phyloP scores from a whole-genome alignment of 139 green algal species.

The Trebouxia sp. region DNA sequence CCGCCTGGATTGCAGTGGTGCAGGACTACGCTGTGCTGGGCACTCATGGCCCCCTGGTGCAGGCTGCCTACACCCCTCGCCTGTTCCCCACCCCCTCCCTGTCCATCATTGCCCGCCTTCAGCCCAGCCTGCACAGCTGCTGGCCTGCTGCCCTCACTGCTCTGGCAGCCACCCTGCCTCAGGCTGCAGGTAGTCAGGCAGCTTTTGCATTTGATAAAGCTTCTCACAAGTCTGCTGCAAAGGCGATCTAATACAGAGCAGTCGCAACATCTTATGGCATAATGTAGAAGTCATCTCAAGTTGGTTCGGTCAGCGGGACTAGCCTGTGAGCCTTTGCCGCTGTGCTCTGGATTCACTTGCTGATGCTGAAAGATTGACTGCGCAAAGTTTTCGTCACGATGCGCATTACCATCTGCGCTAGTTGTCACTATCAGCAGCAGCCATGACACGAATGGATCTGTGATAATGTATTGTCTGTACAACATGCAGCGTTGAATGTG shows the following conservation, averaged over 20 bases:
- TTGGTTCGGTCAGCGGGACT: no score
- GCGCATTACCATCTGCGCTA: no score
- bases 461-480: no score
- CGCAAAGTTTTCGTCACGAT: no score
- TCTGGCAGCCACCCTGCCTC: not conserved
- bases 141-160: conserved; percentile 17
- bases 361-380: no score
- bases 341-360: no score
- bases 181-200: not conserved
- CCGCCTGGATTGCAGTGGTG: conserved; percentile 57
- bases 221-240: not conserved
- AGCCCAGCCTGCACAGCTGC: conserved; percentile 31
- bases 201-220: not conserved
- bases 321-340: no score
- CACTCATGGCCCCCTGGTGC: conserved; percentile 44
- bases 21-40: conserved; percentile 60
- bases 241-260: not conserved
- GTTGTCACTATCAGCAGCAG: no score
- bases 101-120: conserved; percentile 29
- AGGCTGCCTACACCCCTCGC: conserved; percentile 42
- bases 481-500: no score
- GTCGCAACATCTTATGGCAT: no score
- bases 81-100: conserved; percentile 39
- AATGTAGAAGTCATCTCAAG: no score
- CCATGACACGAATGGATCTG: no score